Conservation (phyloP, 2,329 filamentous ascomycete species). For the Talaromyces atroroseus region DNA sequence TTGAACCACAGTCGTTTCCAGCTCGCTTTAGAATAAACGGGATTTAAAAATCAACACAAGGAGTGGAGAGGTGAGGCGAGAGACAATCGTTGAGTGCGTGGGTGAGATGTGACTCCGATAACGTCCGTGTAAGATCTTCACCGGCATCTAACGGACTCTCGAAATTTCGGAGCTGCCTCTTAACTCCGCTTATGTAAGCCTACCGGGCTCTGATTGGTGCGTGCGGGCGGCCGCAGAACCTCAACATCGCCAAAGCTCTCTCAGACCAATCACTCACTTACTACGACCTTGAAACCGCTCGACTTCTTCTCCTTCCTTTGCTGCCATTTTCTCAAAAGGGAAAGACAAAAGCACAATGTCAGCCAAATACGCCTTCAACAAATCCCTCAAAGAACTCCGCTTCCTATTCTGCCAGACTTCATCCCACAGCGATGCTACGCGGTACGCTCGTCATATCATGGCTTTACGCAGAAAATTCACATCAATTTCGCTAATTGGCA, state of each 20-base stretch:
- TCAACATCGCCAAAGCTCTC: neutral
- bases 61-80: slow-evolving; percentile 2
- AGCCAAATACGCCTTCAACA: slow-evolving; percentile 84
- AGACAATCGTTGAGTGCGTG: neutral
- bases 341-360: slow-evolving; percentile 58
- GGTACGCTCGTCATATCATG: slow-evolving; percentile 51
- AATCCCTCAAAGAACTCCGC: slow-evolving; percentile 86
- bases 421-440: slow-evolving; percentile 79
- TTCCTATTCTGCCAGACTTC: slow-evolving; percentile 96
- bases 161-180: neutral
- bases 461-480: neutral
- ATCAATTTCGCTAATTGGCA: slow-evolving; percentile 3
- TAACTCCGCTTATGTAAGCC: slow-evolving; percentile 28
- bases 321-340: no score
- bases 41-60: no score
- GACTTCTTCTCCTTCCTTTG: neutral
- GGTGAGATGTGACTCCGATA: neutral
- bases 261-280: neutral
- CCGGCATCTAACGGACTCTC: no score
- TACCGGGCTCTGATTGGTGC: slow-evolving; percentile 2
- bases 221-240: neutral
- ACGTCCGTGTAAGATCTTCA: neutral
- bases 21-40: no score
- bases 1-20: no score
- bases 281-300: neutral